Evolutionary conservation across 2,329 filamentous ascomycete genomes (phyloP).

Genomic region (Calonectria pseudoturangicola): DNA sequence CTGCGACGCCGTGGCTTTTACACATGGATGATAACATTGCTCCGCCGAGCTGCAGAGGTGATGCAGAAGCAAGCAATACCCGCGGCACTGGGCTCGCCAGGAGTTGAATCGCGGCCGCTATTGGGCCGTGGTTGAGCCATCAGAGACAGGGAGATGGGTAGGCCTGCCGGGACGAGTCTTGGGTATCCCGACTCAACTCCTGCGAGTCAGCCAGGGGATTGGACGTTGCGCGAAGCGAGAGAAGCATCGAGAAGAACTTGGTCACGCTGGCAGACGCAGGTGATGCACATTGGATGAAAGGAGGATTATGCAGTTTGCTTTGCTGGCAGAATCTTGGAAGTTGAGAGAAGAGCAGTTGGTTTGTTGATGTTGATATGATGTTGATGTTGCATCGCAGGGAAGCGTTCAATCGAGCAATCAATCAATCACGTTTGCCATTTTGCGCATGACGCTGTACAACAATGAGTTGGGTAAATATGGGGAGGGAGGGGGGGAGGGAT

Average conservation of each 20-base stretch:
- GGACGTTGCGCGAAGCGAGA: conserved; percentile 27
- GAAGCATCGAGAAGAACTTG: conserved; percentile 44
- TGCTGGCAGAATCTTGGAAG: conserved; percentile 32
- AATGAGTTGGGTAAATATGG: too few species aligned
- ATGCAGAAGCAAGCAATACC: conserved; percentile 31
- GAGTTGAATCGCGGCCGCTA: conserved; percentile 19
- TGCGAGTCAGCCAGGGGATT: conserved; percentile 36
- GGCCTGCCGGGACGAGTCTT: conserved; percentile 40
- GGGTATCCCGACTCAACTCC: conserved; percentile 42
- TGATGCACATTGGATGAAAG: conserved; percentile 28
- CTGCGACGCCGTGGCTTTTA: neutral
- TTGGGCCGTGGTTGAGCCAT: conserved; percentile 42
- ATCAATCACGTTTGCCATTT: conserved; percentile 15
- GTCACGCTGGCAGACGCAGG: conserved; percentile 35
- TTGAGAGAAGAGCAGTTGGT: conserved; percentile 2
- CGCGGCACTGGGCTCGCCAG: neutral
- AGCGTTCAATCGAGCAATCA: conserved; percentile 3
- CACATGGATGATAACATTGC: conserved; percentile 27
- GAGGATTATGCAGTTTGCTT: conserved; percentile 29
- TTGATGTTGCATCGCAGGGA: conserved; percentile 8
- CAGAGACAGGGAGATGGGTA: conserved; percentile 31
- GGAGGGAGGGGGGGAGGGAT: neutral
- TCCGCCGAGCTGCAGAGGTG: conserved; percentile 9
- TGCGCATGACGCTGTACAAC: conserved; percentile 10
- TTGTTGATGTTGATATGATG: conserved; percentile 25